Percentiles rank a stretch among this genome's conserved stretches.
These are phyloP conservation scores for Punica granatum DNA, from an alignment of 345 rosid species.

Conservation along the genomic window DNA sequence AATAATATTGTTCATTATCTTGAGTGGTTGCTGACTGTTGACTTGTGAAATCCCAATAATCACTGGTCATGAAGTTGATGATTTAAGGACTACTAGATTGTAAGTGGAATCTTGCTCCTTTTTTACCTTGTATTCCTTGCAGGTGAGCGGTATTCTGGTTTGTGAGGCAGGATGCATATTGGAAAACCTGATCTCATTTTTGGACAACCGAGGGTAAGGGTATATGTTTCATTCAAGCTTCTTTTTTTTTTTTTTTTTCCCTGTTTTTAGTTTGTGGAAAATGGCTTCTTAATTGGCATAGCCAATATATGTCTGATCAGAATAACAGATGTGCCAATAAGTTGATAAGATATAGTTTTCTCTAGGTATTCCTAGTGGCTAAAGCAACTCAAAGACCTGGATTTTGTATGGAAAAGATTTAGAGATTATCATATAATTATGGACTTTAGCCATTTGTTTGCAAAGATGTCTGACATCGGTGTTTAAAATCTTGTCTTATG, in stretches of 20 bases:
- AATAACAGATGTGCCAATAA: background rate
- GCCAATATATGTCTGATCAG: background rate
- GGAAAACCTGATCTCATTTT: constrained; percentile 72
- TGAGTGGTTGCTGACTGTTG: background rate
- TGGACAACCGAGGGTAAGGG: constrained; percentile 73
- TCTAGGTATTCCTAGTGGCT: background rate
- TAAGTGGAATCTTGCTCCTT: background rate
- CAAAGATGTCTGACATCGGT: no score
- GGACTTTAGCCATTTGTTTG: no score
- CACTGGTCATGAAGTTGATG: background rate
- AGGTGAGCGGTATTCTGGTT: constrained; percentile 87
- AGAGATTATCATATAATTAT: background rate
- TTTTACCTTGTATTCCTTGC: constrained; percentile 14
- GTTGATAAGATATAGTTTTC: background rate
- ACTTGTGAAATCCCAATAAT: background rate
- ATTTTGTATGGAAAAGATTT: background rate
- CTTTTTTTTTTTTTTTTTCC: background rate
- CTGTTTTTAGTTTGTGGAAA: background rate
- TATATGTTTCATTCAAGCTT: constrained; percentile 7
- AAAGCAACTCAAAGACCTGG: background rate
- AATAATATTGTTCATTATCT: background rate
- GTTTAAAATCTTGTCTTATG: no score
- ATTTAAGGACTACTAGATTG: background rate
- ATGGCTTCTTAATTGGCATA: background rate
- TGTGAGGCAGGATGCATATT: constrained; percentile 98